phyloP scores from a whole-genome alignment of 202 grass and related monocot genomes.

The Digitaria exilis region DNA sequence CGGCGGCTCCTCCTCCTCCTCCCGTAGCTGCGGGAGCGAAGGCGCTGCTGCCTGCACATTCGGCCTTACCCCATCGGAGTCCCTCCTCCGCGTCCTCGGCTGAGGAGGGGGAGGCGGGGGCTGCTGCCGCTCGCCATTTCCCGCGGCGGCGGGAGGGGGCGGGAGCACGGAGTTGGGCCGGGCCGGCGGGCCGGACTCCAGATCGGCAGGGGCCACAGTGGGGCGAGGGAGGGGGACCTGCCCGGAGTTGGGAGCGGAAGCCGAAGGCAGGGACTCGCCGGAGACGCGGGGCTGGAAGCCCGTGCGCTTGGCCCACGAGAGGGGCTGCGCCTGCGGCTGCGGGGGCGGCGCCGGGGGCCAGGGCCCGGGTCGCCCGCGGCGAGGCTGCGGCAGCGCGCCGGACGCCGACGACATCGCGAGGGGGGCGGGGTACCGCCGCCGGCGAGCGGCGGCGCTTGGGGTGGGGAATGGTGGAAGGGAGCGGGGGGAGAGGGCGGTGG shows the following conservation, averaged over 20 bases:
- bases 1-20: slow-evolving; percentile 41
- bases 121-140: slow-evolving; percentile 33
- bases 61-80: slow-evolving; percentile 51
- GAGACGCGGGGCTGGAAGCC: slow-evolving; percentile 70
- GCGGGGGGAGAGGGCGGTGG: slow-evolving; percentile 9
- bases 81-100: slow-evolving; percentile 55
- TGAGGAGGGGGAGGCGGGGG: slow-evolving; percentile 22
- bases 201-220: slow-evolving; percentile 54
- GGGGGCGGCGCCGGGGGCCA: slow-evolving; percentile 69
- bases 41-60: slow-evolving; percentile 38
- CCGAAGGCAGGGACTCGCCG: slow-evolving; percentile 53
- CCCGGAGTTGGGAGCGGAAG: slow-evolving; percentile 62
- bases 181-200: slow-evolving; percentile 64
- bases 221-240: slow-evolving; percentile 64
- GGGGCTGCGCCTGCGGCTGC: slow-evolving; percentile 50
- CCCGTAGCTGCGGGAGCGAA: slow-evolving; percentile 48
- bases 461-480: background rate
- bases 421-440: slow-evolving; percentile 19
- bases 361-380: slow-evolving; percentile 66
- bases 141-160: slow-evolving; percentile 47
- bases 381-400: slow-evolving; percentile 41
- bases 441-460: slow-evolving; percentile 36
- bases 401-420: slow-evolving; percentile 45
- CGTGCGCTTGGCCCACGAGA: slow-evolving; percentile 95
- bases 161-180: slow-evolving; percentile 45